A percentile compares a stretch with the other conserved stretches of the same genome.
Evolutionary conservation across 768 basidiomycete species (phyloP).

Genomic region (Vishniacozyma victoriae): DNA sequence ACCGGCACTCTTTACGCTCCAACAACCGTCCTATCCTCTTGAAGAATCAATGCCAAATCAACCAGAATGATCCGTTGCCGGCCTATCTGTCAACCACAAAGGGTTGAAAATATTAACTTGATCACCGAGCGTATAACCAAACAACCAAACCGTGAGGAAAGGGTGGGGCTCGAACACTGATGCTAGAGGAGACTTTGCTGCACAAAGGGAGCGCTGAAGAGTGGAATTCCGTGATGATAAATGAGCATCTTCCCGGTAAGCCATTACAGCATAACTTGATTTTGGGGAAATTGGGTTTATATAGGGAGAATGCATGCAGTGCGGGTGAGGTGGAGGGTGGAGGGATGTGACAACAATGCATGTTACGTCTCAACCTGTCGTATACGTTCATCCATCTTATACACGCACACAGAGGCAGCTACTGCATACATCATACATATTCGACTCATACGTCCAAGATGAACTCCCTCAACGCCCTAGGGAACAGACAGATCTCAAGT

Average conservation of each 20-base stretch:
- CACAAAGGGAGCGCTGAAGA: slow-evolving; percentile 38
- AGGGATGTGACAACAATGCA: no score
- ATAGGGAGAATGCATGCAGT: no score
- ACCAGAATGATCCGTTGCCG: slow-evolving; percentile 43
- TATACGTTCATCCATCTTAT: no score
- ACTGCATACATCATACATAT: background rate
- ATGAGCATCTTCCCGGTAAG: slow-evolving; percentile 40
- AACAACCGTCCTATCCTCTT: slow-evolving; percentile 39
- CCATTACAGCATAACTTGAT: slow-evolving; percentile 36
- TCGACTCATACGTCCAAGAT: slow-evolving; percentile 49
- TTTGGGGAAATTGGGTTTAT: no score
- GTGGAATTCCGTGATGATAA: slow-evolving; percentile 34
- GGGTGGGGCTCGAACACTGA: slow-evolving; percentile 42
- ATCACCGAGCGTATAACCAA: slow-evolving; percentile 35
- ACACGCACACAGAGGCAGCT: no score
- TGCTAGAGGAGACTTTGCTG: slow-evolving; percentile 37
- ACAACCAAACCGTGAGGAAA: slow-evolving; percentile 25
- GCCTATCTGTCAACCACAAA: slow-evolving; percentile 28
- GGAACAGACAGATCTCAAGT: slow-evolving; percentile 82
- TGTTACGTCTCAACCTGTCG: no score
- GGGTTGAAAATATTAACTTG: slow-evolving; percentile 18
- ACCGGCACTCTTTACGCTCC: slow-evolving; percentile 42
- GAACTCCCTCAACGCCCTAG: slow-evolving; percentile 93
- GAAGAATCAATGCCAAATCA: slow-evolving; percentile 37
- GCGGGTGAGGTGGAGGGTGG: no score